Evolutionary conservation across 129 eudicot species (phyloP).

Genomic region (Flaveria ramosissima): DNA sequence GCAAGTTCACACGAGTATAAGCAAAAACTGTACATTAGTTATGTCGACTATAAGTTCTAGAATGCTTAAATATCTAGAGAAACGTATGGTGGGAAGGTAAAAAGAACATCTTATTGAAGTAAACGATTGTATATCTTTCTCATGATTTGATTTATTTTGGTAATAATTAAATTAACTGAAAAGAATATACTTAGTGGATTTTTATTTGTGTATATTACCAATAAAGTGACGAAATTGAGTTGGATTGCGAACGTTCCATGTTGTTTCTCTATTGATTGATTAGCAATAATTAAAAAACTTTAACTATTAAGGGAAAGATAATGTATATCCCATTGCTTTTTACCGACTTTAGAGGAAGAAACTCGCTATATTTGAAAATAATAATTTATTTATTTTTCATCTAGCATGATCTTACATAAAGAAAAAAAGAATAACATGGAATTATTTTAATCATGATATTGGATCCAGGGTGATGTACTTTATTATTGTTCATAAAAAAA

Average conservation of each 20-base stretch:
- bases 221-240: conserved; percentile 10
- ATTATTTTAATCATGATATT: too few relatives aligned
- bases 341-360: conserved; percentile 22
- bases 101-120: conserved; percentile 1
- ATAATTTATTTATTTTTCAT: background rate
- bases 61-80: too few relatives aligned
- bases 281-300: background rate
- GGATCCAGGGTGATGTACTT: too few relatives aligned
- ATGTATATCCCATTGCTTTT: conserved; percentile 3
- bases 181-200: conserved; percentile 20
- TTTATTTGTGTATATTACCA: conserved; percentile 31
- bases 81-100: conserved; percentile 9
- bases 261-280: conserved; percentile 9
- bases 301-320: background rate
- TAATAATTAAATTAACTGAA: background rate
- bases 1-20: too few relatives aligned
- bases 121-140: background rate
- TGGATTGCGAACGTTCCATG: conserved; percentile 5
- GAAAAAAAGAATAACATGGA: too few relatives aligned
- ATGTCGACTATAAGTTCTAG: too few relatives aligned
- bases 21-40: too few relatives aligned
- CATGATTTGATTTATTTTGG: conserved; percentile 14
- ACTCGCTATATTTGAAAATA: background rate
- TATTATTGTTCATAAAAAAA: too few relatives aligned
- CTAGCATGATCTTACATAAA: too few relatives aligned